Percentiles rank a stretch among this genome's conserved stretches.
Evolutionary conservation across 495 filamentous ascomycete genomes (phyloP).

Genomic region (Penicillium canariense): DNA sequence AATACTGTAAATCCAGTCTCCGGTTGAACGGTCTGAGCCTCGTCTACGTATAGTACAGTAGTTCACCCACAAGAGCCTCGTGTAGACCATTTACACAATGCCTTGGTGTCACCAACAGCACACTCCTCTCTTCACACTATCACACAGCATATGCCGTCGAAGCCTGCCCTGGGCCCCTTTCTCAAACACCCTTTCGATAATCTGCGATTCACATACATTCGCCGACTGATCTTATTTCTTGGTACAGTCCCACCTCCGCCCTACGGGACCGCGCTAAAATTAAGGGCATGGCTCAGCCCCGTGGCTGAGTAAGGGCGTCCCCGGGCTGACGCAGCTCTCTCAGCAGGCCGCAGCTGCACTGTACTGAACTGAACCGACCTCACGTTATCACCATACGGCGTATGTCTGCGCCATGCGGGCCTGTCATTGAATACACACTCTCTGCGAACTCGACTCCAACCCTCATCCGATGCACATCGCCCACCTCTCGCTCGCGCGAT

Average conservation of each 20-base stretch:
- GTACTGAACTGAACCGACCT: background rate
- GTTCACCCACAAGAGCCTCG: background rate
- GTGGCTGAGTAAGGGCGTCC: constrained; percentile 1
- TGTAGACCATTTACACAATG: background rate
- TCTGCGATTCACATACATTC: background rate
- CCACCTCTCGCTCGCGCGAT: constrained; percentile 10
- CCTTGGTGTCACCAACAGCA: background rate
- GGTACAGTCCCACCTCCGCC: constrained; percentile 3
- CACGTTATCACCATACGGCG: background rate
- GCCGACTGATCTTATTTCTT: too few species aligned
- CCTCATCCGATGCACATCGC: constrained; percentile 14
- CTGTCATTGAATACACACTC: constrained; percentile 4
- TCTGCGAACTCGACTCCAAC: background rate
- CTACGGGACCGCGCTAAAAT: background rate
- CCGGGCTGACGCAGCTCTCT: background rate
- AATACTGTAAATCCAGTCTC: too few species aligned
- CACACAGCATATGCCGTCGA: background rate
- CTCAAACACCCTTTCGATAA: background rate
- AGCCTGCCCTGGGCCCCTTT: background rate
- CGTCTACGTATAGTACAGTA: background rate
- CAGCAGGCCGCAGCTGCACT: background rate
- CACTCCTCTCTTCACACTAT: background rate
- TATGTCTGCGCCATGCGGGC: constrained; percentile 8
- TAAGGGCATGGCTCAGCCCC: constrained; percentile 5
- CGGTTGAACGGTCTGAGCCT: too few species aligned